A percentile compares a stretch with the other conserved stretches of the same genome.
Conservation (phyloP, 2,329 filamentous ascomycete species). For the Apiospora pterosperma region DNA sequence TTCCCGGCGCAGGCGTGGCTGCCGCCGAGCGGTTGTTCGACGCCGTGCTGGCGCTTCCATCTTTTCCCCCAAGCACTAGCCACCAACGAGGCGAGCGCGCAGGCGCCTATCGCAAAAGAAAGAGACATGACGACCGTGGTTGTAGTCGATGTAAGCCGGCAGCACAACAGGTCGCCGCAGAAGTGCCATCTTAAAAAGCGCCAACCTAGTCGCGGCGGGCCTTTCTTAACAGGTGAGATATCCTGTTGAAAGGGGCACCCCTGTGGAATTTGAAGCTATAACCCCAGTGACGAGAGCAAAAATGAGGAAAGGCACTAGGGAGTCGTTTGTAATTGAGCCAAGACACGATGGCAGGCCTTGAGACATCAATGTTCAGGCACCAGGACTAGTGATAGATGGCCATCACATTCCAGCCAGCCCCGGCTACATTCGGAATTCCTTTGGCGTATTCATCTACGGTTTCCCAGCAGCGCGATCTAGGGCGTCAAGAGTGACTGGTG, state of each 20-base stretch:
- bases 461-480: not conserved
- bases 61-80: not conserved
- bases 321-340: not conserved
- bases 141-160: not conserved
- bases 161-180: not conserved
- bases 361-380: slow-evolving; percentile 8
- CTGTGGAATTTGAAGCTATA: slow-evolving; percentile 16
- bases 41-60: not conserved
- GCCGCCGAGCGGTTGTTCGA: not conserved
- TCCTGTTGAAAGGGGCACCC: not conserved
- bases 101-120: not conserved
- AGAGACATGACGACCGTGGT: not conserved
- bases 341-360: slow-evolving; percentile 6
- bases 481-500: no score
- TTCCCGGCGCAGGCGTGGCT: slow-evolving; percentile 9
- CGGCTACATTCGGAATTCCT: not conserved
- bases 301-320: slow-evolving; percentile 7
- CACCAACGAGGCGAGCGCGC: not conserved
- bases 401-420: not conserved
- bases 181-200: not conserved
- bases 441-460: not conserved
- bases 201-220: no score
- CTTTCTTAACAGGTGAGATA: not conserved
- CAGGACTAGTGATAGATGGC: not conserved
- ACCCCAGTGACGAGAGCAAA: slow-evolving; percentile 11